A percentile compares a stretch with the other conserved stretches of the same genome.
Evolutionary conservation across 345 rosid species (phyloP).

Genomic region (Capsella bursapastoris): DNA sequence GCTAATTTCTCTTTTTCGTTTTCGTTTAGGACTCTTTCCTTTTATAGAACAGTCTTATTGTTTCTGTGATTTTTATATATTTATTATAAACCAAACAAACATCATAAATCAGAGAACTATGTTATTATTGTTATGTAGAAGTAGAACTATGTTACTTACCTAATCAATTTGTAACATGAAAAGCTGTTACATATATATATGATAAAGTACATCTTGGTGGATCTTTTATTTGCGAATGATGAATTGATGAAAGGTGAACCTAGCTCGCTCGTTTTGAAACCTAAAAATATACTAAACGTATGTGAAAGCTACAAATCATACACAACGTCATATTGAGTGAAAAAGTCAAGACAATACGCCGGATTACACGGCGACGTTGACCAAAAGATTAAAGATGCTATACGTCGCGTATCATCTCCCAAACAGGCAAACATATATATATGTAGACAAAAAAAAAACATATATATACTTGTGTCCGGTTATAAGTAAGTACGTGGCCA

Average conservation of each 20-base stretch:
- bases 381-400: not conserved
- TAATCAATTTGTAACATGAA: not conserved
- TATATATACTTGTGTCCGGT: too few relatives aligned
- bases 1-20: not conserved
- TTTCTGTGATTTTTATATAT: conserved; percentile 2
- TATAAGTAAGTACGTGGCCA: not conserved
- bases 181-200: not conserved
- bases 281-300: not conserved
- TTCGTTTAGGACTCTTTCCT: conserved; percentile 31
- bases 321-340: conserved; percentile 3
- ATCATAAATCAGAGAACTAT: not conserved
- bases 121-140: not conserved
- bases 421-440: too few relatives aligned
- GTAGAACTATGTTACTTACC: not conserved
- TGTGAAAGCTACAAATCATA: not conserved
- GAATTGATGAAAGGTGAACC: conserved; percentile 58
- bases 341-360: too few relatives aligned
- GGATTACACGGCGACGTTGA: not conserved
- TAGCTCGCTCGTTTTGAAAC: not conserved
- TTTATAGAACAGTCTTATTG: conserved; percentile 18
- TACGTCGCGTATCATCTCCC: not conserved
- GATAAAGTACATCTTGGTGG: not conserved
- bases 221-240: conserved; percentile 47
- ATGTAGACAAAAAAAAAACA: too few relatives aligned
- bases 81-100: not conserved